Conservation (phyloP, 768 basidiomycete genomes). For the Tricholomella constricta region DNA sequence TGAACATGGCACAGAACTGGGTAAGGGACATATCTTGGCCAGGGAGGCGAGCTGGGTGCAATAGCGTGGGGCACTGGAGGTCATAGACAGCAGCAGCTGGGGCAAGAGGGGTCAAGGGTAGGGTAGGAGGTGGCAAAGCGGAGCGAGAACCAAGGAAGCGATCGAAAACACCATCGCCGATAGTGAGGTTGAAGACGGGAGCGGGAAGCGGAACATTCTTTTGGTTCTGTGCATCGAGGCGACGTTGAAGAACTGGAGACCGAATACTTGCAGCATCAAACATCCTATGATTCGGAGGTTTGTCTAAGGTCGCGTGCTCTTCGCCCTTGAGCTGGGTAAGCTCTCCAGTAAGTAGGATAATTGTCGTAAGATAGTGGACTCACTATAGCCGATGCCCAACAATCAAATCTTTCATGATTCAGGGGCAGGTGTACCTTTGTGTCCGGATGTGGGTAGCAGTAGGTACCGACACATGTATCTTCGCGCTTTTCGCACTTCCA, state of each 20-base stretch:
- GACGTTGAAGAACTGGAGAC: not conserved
- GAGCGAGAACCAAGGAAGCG: too few relatives aligned
- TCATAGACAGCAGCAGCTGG: not conserved
- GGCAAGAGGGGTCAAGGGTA: not conserved
- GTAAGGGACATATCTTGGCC: not conserved
- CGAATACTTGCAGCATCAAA: not conserved
- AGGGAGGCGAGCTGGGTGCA: not conserved
- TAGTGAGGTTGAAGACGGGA: not conserved
- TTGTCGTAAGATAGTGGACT: not conserved
- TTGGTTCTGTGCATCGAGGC: not conserved
- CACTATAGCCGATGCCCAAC: slow-evolving; percentile 12
- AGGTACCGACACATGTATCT: too few relatives aligned
- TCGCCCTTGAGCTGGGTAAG: too few relatives aligned
- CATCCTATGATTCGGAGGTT: not conserved
- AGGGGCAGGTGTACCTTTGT: slow-evolving; percentile 2
- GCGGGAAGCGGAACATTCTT: not conserved
- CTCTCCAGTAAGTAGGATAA: too few relatives aligned
- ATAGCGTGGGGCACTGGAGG: not conserved
- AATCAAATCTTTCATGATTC: slow-evolving; percentile 8
- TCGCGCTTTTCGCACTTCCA: too few relatives aligned
- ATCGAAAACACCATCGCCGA: too few relatives aligned
- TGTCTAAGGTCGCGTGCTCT: too few relatives aligned
- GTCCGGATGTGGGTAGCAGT: too few relatives aligned
- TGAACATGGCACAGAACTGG: slow-evolving; percentile 2
- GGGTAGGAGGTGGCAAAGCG: too few relatives aligned